Percentiles rank a stretch among this genome's conserved stretches.
phyloP scores from a whole-genome alignment of 441 rosid genomes.

The Brassica hybrid region DNA sequence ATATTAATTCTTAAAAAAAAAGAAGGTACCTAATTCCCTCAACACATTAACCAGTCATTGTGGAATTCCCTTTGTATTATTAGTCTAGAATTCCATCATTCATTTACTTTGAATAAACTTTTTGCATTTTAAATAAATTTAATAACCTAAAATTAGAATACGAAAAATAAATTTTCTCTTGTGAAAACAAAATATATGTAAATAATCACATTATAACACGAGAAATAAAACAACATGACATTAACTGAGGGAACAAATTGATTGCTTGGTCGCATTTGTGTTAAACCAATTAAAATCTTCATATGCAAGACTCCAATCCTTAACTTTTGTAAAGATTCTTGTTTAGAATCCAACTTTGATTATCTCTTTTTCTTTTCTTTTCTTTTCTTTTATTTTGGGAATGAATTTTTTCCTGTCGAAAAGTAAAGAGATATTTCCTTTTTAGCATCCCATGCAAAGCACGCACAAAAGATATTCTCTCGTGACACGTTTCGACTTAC shows the following conservation, averaged over 20 bases:
- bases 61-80: slow-evolving; percentile 38
- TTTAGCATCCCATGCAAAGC: slow-evolving; percentile 47
- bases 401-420: slow-evolving; percentile 35
- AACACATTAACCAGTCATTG: slow-evolving; percentile 40
- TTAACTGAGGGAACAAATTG: background rate
- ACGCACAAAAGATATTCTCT: slow-evolving; percentile 42
- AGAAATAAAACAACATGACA: slow-evolving; percentile 1
- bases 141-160: slow-evolving; percentile 1
- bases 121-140: slow-evolving; percentile 4
- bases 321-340: too few species aligned
- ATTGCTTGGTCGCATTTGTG: slow-evolving; percentile 36
- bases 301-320: slow-evolving; percentile 47
- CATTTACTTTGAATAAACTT: slow-evolving; percentile 9
- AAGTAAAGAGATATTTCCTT: slow-evolving; percentile 41
- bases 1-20: slow-evolving; percentile 15
- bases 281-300: slow-evolving; percentile 44
- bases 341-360: slow-evolving; percentile 35
- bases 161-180: background rate
- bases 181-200: background rate
- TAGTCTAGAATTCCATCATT: slow-evolving; percentile 13
- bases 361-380: slow-evolving; percentile 19
- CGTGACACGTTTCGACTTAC: slow-evolving; percentile 45
- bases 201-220: background rate
- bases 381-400: slow-evolving; percentile 30
- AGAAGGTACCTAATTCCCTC: slow-evolving; percentile 45